A percentile compares a stretch with the other conserved stretches of the same genome.
Evolutionary conservation across 2,329 filamentous ascomycete species (phyloP).

Genomic region (Claviceps pazoutovae): DNA sequence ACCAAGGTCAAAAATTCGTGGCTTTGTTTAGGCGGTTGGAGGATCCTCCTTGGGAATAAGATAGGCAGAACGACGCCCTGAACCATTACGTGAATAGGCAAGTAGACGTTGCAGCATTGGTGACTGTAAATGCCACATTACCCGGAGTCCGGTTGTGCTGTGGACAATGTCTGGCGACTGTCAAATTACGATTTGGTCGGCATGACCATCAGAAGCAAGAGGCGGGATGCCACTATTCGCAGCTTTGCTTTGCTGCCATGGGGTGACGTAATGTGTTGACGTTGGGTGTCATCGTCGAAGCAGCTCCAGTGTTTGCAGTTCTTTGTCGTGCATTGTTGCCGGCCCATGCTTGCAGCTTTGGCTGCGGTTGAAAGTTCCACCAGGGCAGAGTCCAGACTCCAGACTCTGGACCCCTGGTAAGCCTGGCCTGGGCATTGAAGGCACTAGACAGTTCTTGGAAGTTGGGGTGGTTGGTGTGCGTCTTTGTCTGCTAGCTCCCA

Average conservation of each 20-base stretch:
- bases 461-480: background rate
- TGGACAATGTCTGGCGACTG: background rate
- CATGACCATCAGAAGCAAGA: background rate
- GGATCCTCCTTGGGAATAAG: slow-evolving; percentile 60
- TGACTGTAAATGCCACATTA: background rate
- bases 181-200: too few species aligned
- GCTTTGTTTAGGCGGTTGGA: slow-evolving; percentile 71
- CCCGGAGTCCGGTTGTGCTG: background rate
- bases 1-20: slow-evolving; percentile 81
- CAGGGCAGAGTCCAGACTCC: too few species aligned
- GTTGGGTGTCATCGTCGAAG: background rate
- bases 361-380: background rate
- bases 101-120: background rate
- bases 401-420: background rate
- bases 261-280: background rate
- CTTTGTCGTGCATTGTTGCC: background rate
- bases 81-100: background rate
- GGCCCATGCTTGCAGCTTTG: background rate
- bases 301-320: background rate
- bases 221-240: background rate
- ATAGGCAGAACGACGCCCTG: too few species aligned
- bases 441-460: background rate
- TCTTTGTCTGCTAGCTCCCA: background rate
- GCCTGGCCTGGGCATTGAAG: background rate
- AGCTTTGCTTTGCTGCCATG: background rate